These are phyloP conservation scores for Zymoseptoria ardabiliae DNA, from an alignment of 2,329 filamentous ascomycete genomes.

Conservation along the genomic window DNA sequence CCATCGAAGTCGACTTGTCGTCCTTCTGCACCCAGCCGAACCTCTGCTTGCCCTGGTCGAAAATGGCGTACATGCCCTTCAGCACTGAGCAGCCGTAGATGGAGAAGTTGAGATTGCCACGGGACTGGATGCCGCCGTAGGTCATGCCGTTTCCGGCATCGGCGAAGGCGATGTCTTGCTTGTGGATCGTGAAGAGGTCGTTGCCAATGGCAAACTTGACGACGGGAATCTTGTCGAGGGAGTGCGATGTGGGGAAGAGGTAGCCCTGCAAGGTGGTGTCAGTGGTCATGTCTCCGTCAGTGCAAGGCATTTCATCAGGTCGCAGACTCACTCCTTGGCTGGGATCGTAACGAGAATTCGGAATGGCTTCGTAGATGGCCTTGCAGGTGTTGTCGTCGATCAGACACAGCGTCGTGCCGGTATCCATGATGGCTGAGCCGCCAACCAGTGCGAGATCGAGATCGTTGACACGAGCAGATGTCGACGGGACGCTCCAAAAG, in stretches of 20 bases:
- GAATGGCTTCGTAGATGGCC: slow-evolving; percentile 57
- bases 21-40: slow-evolving; percentile 50
- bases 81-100: slow-evolving; percentile 59
- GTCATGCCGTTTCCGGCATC: slow-evolving; percentile 48
- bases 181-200: slow-evolving; percentile 53
- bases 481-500: slow-evolving; percentile 61
- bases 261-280: slow-evolving; percentile 41
- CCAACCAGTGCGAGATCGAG: slow-evolving; percentile 42
- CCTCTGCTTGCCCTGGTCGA: slow-evolving; percentile 51
- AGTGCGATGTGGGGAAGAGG: slow-evolving; percentile 51
- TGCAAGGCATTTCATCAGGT: neutral
- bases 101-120: slow-evolving; percentile 52
- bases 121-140: slow-evolving; percentile 60
- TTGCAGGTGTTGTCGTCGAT: slow-evolving; percentile 55
- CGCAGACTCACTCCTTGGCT: slow-evolving; percentile 6
- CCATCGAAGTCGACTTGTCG: neutral
- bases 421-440: slow-evolving; percentile 65
- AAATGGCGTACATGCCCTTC: slow-evolving; percentile 59
- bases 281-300: neutral
- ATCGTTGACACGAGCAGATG: slow-evolving; percentile 50
- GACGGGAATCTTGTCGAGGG: slow-evolving; percentile 48
- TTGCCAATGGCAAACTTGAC: slow-evolving; percentile 58
- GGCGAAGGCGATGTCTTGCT: slow-evolving; percentile 56
- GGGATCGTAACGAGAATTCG: slow-evolving; percentile 43
- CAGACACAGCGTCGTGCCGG: slow-evolving; percentile 61